Base-by-base conservation (phyloP, 331 rosid species). In the Rhamnella rubrinervis region DNA sequence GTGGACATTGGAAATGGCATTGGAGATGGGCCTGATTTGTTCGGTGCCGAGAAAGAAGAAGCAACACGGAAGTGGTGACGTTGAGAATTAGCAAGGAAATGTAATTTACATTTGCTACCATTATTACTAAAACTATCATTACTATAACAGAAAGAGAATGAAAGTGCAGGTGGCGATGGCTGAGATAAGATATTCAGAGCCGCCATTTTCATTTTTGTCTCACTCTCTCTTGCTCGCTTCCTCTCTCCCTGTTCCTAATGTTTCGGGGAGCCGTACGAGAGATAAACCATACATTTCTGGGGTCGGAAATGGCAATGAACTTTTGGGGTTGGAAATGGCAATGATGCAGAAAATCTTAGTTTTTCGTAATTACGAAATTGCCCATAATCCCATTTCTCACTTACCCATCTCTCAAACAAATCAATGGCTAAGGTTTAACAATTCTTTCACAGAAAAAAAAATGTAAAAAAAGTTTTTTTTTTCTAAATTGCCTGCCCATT, bases 131-230 rank as follows among this genome's bases (percentile, higher is more conserved):
- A 35, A 55, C 6, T 50, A 55, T 10, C 50, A 38, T 66, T 4
- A 19, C 68, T 78, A 37, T 72, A 63, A 62, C 60, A 63, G 26
- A 75, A 59, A 55, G 83, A 60, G 6, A 84, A 75, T 15, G 82
- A 20, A 47, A 81, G 17, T n/a, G 84, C 79, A 31, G 35, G 35
- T 4, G 35, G 35, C 5, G 5, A 31, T 14, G 84, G 87, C 84
- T 78, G 93, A 78, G 79, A 66, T 61, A 87, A 72, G 67, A 80
- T 72, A 61, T 78, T 85, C 84, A 87, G 49, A 71, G 82, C 76
- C 38, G 89, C 88, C 97, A 91, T 85, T 70, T 57, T 77, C 62
- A 40, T 70, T 46, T 60, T 12, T 41, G 15, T 50, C 44, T 35
- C 40, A 38, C 31, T 49, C 59, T 44, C 61, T 38, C 25, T 39